Conservation (phyloP, 257 asterid genomes). For the Solanum neorickii region DNA sequence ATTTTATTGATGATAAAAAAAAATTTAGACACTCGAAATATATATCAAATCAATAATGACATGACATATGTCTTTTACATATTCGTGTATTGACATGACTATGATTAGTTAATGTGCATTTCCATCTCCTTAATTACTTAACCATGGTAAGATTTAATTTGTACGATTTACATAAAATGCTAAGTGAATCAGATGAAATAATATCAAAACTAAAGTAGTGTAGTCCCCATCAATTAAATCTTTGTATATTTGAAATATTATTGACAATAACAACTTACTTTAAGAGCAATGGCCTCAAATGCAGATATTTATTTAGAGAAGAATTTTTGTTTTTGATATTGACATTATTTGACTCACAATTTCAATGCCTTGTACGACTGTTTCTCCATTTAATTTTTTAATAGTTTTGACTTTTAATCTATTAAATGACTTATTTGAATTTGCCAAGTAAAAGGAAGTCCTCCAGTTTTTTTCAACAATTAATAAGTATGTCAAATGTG, state of each 20-base stretch:
- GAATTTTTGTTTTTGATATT: background rate
- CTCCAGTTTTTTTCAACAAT: background rate
- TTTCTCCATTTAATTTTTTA: background rate
- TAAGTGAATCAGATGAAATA: background rate
- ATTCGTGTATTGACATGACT: background rate
- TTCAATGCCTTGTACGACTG: background rate
- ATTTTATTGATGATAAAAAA: background rate
- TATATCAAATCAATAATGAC: background rate
- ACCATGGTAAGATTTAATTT: background rate
- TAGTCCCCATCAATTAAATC: background rate
- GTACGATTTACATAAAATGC: background rate
- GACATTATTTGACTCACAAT: background rate
- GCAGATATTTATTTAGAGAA: background rate
- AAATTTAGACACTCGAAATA: background rate
- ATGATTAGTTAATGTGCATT: background rate
- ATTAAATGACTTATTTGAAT: background rate
- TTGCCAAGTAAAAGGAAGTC: background rate
- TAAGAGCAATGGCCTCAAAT: background rate
- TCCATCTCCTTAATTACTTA: background rate
- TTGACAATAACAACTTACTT: background rate
- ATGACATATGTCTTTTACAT: background rate
- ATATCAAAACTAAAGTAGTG: background rate
- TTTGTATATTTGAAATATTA: background rate
- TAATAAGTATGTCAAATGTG: background rate
- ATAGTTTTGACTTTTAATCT: background rate